Conservation (phyloP, 805 yeast genomes). For the Lipomyces orientalis region DNA sequence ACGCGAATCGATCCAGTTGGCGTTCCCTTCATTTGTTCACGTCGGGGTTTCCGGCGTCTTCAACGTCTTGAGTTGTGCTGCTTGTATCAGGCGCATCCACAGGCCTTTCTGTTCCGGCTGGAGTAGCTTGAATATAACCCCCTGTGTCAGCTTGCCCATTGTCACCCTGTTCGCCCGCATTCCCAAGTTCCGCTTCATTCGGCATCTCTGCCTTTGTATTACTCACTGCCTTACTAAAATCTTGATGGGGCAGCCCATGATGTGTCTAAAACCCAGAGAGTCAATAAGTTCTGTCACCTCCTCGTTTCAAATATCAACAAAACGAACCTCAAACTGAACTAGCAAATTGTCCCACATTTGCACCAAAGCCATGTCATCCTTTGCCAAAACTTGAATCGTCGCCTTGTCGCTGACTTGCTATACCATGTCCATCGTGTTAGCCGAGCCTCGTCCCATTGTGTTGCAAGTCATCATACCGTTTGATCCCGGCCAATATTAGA, state of each 20-base stretch:
- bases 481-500: background rate
- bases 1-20: background rate
- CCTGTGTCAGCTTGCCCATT: background rate
- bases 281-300: background rate
- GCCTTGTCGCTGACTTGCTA: background rate
- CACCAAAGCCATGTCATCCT: constrained; percentile 15
- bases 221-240: background rate
- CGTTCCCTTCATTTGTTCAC: background rate
- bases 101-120: background rate
- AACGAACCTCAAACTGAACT: constrained; percentile 19
- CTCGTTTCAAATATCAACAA: background rate
- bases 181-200: background rate
- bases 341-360: constrained; percentile 17
- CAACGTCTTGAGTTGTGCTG: background rate
- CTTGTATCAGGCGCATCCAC: background rate
- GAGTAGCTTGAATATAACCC: background rate
- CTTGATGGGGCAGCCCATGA: constrained; percentile 6
- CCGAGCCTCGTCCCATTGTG: background rate
- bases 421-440: background rate
- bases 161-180: background rate
- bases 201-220: background rate
- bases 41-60: background rate
- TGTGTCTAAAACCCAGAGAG: background rate
- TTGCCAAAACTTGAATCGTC: background rate
- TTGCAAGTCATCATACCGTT: background rate